Evolutionary conservation across 805 yeast species (phyloP).

Genomic region (Saccharomycopsis fibuligera): DNA sequence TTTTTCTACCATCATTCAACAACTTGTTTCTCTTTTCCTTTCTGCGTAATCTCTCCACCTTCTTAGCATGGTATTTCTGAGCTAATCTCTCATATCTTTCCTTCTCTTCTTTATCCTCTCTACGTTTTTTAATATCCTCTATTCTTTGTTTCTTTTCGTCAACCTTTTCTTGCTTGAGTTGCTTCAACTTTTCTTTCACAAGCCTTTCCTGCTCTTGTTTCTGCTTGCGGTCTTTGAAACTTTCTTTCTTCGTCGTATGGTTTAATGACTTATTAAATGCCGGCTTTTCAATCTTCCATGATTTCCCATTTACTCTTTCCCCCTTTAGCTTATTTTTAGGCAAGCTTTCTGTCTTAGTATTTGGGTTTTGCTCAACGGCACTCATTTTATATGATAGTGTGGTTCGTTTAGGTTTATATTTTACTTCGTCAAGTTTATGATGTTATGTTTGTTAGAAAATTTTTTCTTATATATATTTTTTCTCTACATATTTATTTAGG

Average conservation of each 20-base stretch:
- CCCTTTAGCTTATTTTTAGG: slow-evolving; percentile 32
- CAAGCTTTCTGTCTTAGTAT: background rate
- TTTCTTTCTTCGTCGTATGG: slow-evolving; percentile 43
- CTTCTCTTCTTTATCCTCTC: slow-evolving; percentile 77
- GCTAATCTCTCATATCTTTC: slow-evolving; percentile 83
- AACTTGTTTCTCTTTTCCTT: slow-evolving; percentile 93
- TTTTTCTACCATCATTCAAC: slow-evolving; percentile 71
- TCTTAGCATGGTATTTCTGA: slow-evolving; percentile 84
- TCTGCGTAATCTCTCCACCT: slow-evolving; percentile 81
- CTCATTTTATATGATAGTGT: background rate
- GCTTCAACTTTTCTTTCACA: slow-evolving; percentile 61
- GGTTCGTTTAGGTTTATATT: too few relatives aligned
- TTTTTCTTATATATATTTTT: too few relatives aligned
- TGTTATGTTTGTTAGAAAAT: too few relatives aligned
- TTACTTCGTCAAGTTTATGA: background rate
- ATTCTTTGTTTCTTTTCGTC: slow-evolving; percentile 47
- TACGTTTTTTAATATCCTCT: slow-evolving; percentile 59
- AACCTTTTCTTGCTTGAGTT: slow-evolving; percentile 73
- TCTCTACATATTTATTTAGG: background rate
- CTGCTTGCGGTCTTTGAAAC: slow-evolving; percentile 61
- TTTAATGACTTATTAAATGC: slow-evolving; percentile 51
- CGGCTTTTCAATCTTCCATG: slow-evolving; percentile 63
- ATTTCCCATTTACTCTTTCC: slow-evolving; percentile 54
- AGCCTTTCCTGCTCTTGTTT: slow-evolving; percentile 62
- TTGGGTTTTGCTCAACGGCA: background rate